Evolutionary conservation across 2,329 filamentous ascomycete genomes (phyloP).

Genomic region (Ampelomyces quisqualis): DNA sequence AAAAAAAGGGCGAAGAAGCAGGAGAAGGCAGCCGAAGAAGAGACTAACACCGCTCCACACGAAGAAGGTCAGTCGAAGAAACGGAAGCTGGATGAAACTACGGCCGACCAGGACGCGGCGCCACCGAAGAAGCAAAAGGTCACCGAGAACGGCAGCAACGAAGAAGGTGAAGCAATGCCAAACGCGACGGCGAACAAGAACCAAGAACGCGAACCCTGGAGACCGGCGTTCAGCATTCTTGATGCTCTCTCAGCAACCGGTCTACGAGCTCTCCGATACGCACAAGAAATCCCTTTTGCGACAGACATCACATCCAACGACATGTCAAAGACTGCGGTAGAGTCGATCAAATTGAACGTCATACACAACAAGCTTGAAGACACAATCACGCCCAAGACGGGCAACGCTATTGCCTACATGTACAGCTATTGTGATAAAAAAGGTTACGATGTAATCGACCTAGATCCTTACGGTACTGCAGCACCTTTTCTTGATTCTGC

Average conservation of each 20-base stretch:
- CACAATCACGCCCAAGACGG: conserved; percentile 70
- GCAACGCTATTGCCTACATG: conserved; percentile 90
- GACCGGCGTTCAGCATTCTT: conserved; percentile 62
- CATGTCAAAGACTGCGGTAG: conserved; percentile 72
- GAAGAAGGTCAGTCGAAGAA: conserved; percentile 23
- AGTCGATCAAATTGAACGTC: conserved; percentile 81
- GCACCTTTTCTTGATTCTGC: conserved; percentile 90
- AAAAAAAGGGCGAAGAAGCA: conserved; percentile 26
- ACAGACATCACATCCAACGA: conserved; percentile 89
- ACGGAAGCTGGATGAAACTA: conserved; percentile 19
- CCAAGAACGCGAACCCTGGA: conserved; percentile 21
- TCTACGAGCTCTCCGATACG: conserved; percentile 85
- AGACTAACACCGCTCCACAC: conserved; percentile 1
- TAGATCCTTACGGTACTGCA: conserved; percentile 94
- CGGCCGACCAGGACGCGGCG: conserved; percentile 12
- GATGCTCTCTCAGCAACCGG: conserved; percentile 95
- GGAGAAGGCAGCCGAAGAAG: conserved; percentile 10
- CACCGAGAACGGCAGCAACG: conserved; percentile 15
- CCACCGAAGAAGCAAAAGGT: conserved; percentile 32
- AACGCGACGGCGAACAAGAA: conserved; percentile 3
- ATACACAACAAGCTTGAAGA: conserved; percentile 74
- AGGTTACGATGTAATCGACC: conserved; percentile 86
- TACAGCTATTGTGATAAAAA: conserved; percentile 65
- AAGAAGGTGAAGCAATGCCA: conserved; percentile 3
- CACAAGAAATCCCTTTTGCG: conserved; percentile 82